phyloP scores from a whole-genome alignment of 495 filamentous ascomycete genomes.

The Chaetomidium leptoderma region DNA sequence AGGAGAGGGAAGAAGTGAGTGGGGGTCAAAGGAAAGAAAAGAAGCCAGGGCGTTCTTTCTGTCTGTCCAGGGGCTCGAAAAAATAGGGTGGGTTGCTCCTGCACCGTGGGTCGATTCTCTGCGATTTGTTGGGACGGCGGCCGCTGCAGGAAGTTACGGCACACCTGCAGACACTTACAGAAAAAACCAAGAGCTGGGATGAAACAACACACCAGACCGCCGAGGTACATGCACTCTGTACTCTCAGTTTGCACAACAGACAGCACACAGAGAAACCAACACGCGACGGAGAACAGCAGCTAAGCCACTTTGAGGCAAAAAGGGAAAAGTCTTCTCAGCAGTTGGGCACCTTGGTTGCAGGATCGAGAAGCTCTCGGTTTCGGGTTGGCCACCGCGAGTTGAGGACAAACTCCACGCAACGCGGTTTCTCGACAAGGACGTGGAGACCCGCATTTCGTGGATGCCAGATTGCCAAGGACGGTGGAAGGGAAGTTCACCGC shows the following conservation, averaged over 20 bases:
- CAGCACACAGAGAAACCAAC: no score
- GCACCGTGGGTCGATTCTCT: constrained; percentile 27
- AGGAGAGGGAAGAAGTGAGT: neutral
- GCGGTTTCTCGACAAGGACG: neutral
- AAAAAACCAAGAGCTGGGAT: no score
- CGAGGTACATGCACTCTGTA: no score
- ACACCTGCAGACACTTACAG: neutral
- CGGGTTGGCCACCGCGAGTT: constrained; percentile 9
- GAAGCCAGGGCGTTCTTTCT: constrained; percentile 5
- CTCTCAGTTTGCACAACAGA: neutral
- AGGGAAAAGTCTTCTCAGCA: no score
- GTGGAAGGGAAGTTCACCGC: constrained; percentile 1
- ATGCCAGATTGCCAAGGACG: neutral
- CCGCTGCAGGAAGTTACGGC: neutral
- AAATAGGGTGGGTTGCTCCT: constrained; percentile 16
- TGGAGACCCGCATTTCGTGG: neutral
- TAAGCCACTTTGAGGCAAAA: no score
- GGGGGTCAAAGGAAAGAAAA: neutral
- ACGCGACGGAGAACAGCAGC: no score
- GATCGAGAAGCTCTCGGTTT: no score
- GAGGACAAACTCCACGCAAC: neutral
- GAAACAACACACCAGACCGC: no score
- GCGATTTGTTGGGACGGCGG: constrained; percentile 27
- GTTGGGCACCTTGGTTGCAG: no score
- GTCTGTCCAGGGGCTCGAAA: constrained; percentile 18